Evolutionary conservation across 768 basidiomycete genomes (phyloP).

Genomic region (Suillus weaverae): DNA sequence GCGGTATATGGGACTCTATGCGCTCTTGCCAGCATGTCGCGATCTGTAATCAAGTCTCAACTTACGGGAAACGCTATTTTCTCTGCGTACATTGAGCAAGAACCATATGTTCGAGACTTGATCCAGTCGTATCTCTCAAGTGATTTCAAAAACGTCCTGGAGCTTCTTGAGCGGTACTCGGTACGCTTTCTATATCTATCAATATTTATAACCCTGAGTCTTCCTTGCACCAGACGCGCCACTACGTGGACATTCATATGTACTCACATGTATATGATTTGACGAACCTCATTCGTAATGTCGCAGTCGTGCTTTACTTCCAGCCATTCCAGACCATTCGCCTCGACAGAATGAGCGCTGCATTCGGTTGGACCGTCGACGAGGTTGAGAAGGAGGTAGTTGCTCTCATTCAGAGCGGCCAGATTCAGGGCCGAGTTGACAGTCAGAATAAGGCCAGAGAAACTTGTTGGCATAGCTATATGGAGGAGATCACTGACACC

Average conservation of each 20-base stretch:
- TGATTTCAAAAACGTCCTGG: constrained; percentile 81
- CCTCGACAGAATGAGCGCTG: constrained; percentile 79
- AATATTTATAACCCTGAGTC: background rate
- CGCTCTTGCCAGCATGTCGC: constrained; percentile 73
- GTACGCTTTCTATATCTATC: constrained; percentile 38
- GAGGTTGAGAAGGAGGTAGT: constrained; percentile 77
- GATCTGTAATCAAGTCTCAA: constrained; percentile 66
- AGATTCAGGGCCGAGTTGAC: constrained; percentile 83
- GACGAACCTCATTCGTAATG: constrained; percentile 68
- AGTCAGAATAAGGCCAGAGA: constrained; percentile 77
- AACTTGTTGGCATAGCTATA: background rate
- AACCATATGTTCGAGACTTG: constrained; percentile 84
- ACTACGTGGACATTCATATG: constrained; percentile 78
- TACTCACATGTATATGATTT: constrained; percentile 64
- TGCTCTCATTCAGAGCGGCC: constrained; percentile 70
- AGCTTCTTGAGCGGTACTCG: constrained; percentile 69
- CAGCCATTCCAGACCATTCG: constrained; percentile 85
- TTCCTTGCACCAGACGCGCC: constrained; percentile 57
- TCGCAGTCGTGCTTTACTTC: constrained; percentile 85
- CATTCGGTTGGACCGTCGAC: constrained; percentile 80
- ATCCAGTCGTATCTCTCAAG: constrained; percentile 84
- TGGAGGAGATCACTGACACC: background rate
- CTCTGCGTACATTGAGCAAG: constrained; percentile 77
- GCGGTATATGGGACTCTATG: constrained; percentile 86
- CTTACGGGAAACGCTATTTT: constrained; percentile 72